Evolutionary conservation across 176 grass and related monocot species (phyloP), one percentile per base, ranked within the genome.

Genomic region (Hordeum marinum): DNA sequence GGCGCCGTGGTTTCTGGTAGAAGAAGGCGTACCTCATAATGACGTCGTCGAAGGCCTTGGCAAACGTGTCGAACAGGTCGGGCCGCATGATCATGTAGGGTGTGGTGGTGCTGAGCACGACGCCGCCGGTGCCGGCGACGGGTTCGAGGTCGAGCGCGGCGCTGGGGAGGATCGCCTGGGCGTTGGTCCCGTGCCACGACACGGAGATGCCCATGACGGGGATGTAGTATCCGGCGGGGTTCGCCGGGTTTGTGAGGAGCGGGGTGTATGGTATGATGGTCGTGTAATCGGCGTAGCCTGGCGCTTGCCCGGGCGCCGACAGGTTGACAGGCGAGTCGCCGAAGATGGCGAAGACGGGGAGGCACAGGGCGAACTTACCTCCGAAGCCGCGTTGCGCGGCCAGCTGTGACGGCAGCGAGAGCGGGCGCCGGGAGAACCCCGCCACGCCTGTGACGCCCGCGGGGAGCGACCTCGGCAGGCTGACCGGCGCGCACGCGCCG

Each of bases 351-450:
- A 85, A 82, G 2, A 60, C 26, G 17, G 90, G 87, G 58, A 94
- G 84, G 62, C 93, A 92, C 57, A 95, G 83, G 0, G 76, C 65
- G 61, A 95, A 92, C 42, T 67, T 72, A 23, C 75, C 84, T 24
- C 87, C 84, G 52, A 88, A 78, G 8, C 7, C 37, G 40, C 75
- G 81, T 29, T 72, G 63, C 26, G 76, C 25, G 5, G 86, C 66
- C 77, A 92, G 80, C 88, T 92, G 82, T 50, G 79, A 79, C 58
- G 79, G 83, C 13, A 95, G 41, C 2, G 93, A 67, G n/a, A 90
- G 88, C 5, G 20, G 23, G 6, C 11, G 36, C 1, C 59, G 42
- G 9, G 82, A 86, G 35, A 95, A 27, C 20, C 88, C 90, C 2
- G 86, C 90, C 31, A 95, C 83, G 14, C 93, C 88, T 31, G 75